Conservation (phyloP, 768 basidiomycete genomes). For the Fibroporia radiculosa region DNA sequence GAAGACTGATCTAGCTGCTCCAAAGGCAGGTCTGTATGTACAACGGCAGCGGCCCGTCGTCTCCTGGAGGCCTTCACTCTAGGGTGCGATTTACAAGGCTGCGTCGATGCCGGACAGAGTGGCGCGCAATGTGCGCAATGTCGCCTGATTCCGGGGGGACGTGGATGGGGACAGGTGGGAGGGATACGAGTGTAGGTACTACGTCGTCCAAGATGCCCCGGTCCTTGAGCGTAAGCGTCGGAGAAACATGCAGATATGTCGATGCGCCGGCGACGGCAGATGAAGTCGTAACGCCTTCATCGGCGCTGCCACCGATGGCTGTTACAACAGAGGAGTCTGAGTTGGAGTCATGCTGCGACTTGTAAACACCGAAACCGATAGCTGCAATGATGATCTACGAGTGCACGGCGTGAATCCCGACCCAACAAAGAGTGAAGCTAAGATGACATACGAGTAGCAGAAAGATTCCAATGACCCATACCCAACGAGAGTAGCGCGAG, state of each 20-base stretch:
- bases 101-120: constrained; percentile 6
- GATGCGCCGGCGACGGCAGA: constrained; percentile 15
- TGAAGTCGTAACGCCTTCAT: constrained; percentile 23
- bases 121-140: constrained; percentile 3
- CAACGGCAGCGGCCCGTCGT: constrained; percentile 8
- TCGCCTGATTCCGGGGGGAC: constrained; percentile 7
- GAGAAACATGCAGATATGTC: constrained; percentile 40
- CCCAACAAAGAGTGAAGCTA: background rate
- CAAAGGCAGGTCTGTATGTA: constrained; percentile 1
- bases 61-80: constrained; percentile 8
- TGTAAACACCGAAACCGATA: constrained; percentile 51
- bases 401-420: background rate
- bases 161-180: constrained; percentile 8
- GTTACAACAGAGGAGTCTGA: constrained; percentile 42
- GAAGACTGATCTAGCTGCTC: background rate
- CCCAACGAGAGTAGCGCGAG: constrained; percentile 52
- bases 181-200: constrained; percentile 15
- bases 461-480: constrained; percentile 60
- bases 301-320: constrained; percentile 56
- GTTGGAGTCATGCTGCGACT: constrained; percentile 40
- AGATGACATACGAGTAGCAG: constrained; percentile 41
- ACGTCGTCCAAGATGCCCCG: constrained; percentile 19
- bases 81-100: constrained; percentile 12
- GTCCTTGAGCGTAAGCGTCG: constrained; percentile 52
- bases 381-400: constrained; percentile 43